A percentile compares a stretch with the other conserved stretches of the same genome.
Evolutionary conservation across 306 rosid genomes (phyloP).

Genomic region (Delonix regia): DNA sequence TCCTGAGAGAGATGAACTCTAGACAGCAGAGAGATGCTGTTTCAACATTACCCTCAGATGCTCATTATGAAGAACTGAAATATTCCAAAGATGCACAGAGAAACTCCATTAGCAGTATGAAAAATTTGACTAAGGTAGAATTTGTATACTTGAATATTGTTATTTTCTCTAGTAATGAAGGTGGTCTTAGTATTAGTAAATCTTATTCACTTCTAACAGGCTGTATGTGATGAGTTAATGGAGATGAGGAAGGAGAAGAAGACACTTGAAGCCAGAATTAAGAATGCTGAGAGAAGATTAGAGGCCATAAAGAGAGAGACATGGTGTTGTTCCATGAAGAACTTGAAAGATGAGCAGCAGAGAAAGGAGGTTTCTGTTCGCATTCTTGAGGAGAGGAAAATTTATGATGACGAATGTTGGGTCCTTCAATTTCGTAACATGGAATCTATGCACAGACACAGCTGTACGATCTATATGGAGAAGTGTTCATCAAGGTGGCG

Average conservation of each 20-base stretch:
- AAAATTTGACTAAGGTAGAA: too few relatives aligned
- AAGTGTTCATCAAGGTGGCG: constrained; percentile 2
- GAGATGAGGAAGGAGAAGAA: neutral
- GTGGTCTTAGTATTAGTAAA: neutral
- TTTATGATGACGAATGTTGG: constrained; percentile 1
- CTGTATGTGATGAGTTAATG: neutral
- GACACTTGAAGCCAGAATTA: neutral
- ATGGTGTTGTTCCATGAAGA: neutral
- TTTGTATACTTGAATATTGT: too few relatives aligned
- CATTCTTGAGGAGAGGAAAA: neutral
- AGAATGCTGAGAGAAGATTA: neutral
- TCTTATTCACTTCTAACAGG: neutral
- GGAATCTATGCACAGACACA: neutral
- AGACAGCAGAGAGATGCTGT: neutral
- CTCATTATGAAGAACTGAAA: neutral
- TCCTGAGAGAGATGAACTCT: neutral
- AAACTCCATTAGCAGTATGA: neutral
- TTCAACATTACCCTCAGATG: neutral
- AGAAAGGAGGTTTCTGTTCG: constrained; percentile 22
- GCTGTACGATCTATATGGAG: neutral
- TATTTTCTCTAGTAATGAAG: too few relatives aligned
- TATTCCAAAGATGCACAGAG: neutral
- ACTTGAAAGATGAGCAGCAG: neutral
- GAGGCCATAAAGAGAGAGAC: neutral
- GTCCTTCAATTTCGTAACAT: neutral